phyloP scores from a whole-genome alignment of 148 eudicot species.

The Vaccinium corymbosum region DNA sequence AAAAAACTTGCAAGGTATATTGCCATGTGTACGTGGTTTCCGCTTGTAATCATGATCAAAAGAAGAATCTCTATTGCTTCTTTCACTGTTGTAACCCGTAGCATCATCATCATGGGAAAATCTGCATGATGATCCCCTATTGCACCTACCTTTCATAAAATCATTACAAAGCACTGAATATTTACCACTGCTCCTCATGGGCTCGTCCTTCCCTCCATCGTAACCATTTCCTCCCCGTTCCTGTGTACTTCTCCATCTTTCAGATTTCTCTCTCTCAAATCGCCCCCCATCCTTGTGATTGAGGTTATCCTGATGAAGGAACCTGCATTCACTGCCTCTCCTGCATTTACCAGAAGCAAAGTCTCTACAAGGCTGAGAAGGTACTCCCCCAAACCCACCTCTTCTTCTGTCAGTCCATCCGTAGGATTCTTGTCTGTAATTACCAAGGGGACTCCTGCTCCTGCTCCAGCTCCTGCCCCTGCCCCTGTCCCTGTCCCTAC shows the following conservation, averaged over 20 bases:
- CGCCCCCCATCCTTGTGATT: constrained; percentile 33
- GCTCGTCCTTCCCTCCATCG: constrained; percentile 20
- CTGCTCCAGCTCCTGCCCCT: background rate
- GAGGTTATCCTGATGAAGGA: constrained; percentile 47
- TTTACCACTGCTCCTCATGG: constrained; percentile 21
- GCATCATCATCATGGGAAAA: constrained; percentile 29
- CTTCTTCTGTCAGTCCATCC: constrained; percentile 36
- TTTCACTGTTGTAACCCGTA: constrained; percentile 27
- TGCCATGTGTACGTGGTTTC: constrained; percentile 14
- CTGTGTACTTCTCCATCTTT: constrained; percentile 45
- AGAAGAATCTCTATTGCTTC: constrained; percentile 21
- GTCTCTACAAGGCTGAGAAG: constrained; percentile 53
- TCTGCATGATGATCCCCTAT: constrained; percentile 41
- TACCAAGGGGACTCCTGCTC: constrained; percentile 38
- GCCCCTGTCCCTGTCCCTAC: constrained; percentile 1
- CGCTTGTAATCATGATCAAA: constrained; percentile 25
- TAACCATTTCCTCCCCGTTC: constrained; percentile 29
- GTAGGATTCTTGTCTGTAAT: constrained; percentile 40
- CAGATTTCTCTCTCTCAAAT: constrained; percentile 34
- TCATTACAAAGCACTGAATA: constrained; percentile 37
- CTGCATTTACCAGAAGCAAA: constrained; percentile 62
- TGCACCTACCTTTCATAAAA: constrained; percentile 41
- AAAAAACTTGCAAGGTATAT: constrained; percentile 37
- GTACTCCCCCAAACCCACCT: constrained; percentile 36
- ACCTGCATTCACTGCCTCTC: constrained; percentile 58